Conservation (phyloP, 805 yeast species). For the Ogataea paraovalis region DNA sequence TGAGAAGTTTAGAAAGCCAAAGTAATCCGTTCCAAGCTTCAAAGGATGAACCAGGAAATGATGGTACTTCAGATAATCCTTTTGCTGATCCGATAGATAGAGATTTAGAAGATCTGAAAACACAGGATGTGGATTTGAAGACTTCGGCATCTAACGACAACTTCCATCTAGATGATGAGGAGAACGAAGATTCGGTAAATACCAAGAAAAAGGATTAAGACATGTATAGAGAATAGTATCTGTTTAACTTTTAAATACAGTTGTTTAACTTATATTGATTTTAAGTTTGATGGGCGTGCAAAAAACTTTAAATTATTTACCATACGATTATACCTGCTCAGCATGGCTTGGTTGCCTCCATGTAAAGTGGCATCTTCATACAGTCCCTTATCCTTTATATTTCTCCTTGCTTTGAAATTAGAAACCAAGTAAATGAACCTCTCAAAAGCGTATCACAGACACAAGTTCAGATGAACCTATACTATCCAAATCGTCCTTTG, state of each 20-base stretch:
- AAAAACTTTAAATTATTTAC: no score
- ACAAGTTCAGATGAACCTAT: no score
- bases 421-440: no score
- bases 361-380: no score
- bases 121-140: conserved; percentile 21
- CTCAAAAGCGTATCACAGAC: no score
- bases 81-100: conserved; percentile 27
- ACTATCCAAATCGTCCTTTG: no score
- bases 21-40: conserved; percentile 28
- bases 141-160: conserved; percentile 16
- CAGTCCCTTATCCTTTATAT: no score
- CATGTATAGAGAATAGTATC: neutral
- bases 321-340: no score
- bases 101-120: conserved; percentile 32
- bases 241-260: neutral
- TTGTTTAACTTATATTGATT: neutral
- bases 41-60: conserved; percentile 1
- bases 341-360: no score
- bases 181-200: conserved; percentile 15
- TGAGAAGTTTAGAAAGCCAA: conserved; percentile 46
- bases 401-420: no score
- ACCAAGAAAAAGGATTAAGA: neutral
- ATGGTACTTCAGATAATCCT: conserved; percentile 23
- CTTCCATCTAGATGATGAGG: conserved; percentile 30
- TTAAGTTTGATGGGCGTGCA: no score